Evolutionary conservation across 495 filamentous ascomycete species (phyloP).

Genomic region (Rhizodiscina lignyota): DNA sequence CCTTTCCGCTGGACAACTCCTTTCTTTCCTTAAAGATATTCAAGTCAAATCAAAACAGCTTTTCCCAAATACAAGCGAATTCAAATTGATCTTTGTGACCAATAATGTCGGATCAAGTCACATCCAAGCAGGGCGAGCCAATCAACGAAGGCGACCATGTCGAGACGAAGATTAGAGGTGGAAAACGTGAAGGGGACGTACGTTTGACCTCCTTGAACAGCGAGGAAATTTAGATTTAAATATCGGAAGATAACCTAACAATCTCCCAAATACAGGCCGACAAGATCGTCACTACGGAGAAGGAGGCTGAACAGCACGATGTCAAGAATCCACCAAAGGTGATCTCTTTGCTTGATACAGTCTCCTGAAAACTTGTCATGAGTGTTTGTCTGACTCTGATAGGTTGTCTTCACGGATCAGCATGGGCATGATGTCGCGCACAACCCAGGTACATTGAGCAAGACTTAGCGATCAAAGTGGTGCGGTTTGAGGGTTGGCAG

Average conservation of each 20-base stretch:
- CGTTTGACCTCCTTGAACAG: not conserved
- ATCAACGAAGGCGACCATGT: conserved; percentile 8
- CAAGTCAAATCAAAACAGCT: conserved; percentile 4
- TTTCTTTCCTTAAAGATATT: too few relatives aligned
- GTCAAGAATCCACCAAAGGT: conserved; percentile 7
- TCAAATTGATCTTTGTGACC: conserved; percentile 1
- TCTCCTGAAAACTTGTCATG: not conserved
- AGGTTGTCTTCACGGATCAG: conserved; percentile 10
- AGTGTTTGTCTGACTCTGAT: not conserved
- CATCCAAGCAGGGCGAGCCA: conserved; percentile 9
- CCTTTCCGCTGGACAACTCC: too few relatives aligned
- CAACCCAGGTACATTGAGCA: conserved; percentile 6
- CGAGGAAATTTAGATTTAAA: too few relatives aligned
- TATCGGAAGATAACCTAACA: not conserved
- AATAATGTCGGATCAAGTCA: conserved; percentile 5
- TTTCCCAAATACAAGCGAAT: conserved; percentile 7
- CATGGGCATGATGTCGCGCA: conserved; percentile 7
- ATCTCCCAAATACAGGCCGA: conserved; percentile 1
- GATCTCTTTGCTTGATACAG: not conserved
- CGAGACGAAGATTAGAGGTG: conserved; percentile 6
- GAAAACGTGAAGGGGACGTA: conserved; percentile 5
- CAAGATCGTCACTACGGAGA: conserved; percentile 1
- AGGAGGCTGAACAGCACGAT: conserved; percentile 2
- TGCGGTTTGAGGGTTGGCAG: too few relatives aligned
- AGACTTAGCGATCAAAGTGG: not conserved